Percentiles rank a stretch among this genome's conserved stretches.
phyloP scores from a whole-genome alignment of 2,329 filamentous ascomycete species.

The Aspergillus latus region DNA sequence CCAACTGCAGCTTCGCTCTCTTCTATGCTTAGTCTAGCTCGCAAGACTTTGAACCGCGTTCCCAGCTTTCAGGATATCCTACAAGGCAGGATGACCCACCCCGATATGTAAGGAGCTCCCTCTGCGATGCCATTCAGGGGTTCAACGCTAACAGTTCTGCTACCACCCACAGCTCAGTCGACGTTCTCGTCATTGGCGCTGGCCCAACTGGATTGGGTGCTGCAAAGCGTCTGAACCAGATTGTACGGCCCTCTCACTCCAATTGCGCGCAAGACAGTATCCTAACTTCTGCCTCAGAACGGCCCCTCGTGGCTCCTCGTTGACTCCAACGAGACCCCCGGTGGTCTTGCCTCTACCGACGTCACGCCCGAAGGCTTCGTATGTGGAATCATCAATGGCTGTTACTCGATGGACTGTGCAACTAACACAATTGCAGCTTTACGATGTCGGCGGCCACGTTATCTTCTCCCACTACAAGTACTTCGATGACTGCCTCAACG shows the following conservation, averaged over 20 bases:
- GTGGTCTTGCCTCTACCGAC: conserved; percentile 94
- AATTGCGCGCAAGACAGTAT: conserved; percentile 3
- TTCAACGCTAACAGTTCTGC: conserved; percentile 18
- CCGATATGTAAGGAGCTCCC: conserved; percentile 42
- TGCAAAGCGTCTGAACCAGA: conserved; percentile 95
- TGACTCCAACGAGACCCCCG: conserved; percentile 86
- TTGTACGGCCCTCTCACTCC: conserved; percentile 58
- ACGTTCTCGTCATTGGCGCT: conserved; percentile 96
- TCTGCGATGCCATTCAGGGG: conserved; percentile 10
- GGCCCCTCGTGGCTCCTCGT: conserved; percentile 94
- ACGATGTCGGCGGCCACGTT: conserved; percentile 97
- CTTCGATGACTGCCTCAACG: conserved; percentile 98
- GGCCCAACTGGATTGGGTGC: conserved; percentile 96
- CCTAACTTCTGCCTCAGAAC: conserved; percentile 58
- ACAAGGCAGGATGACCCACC: conserved; percentile 49
- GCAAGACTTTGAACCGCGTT: conserved; percentile 44
- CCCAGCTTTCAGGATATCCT: conserved; percentile 48
- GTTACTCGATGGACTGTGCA: neutral
- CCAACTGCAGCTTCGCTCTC: conserved; percentile 31
- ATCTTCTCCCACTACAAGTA: conserved; percentile 99
- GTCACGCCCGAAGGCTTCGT: conserved; percentile 95
- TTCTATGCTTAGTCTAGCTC: conserved; percentile 47
- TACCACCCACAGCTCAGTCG: conserved; percentile 68
- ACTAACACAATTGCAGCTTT: conserved; percentile 63
- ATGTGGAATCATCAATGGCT: conserved; percentile 51